These are phyloP conservation scores for Tuber magnatum DNA, from an alignment of 495 filamentous ascomycete genomes.

Conservation along the genomic window DNA sequence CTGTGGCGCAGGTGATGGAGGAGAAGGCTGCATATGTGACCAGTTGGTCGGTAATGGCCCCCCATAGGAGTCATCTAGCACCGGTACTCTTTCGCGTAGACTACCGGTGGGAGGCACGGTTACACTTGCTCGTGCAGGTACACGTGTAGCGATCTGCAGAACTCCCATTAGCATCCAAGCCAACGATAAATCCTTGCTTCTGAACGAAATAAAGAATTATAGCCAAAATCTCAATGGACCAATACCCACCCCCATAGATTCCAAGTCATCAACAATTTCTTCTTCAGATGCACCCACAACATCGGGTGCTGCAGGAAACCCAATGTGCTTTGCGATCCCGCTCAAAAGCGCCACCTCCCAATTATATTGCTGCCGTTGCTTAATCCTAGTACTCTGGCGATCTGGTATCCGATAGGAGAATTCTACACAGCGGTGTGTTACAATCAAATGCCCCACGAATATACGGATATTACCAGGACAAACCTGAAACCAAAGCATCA, in stretches of 20 bases:
- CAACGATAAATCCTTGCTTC: slow-evolving; percentile 26
- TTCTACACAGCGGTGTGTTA: slow-evolving; percentile 33
- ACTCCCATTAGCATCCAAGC: slow-evolving; percentile 26
- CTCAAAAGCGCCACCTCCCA: slow-evolving; percentile 84
- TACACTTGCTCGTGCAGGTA: slow-evolving; percentile 34
- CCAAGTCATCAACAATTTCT: slow-evolving; percentile 77
- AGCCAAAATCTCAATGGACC: slow-evolving; percentile 21
- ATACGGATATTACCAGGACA: slow-evolving; percentile 46
- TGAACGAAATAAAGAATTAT: slow-evolving; percentile 26
- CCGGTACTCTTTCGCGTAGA: slow-evolving; percentile 31
- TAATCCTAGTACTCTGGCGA: slow-evolving; percentile 62
- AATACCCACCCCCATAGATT: slow-evolving; percentile 77
- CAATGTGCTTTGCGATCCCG: slow-evolving; percentile 85
- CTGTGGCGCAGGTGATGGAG: slow-evolving; percentile 39
- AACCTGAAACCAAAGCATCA: slow-evolving; percentile 70
- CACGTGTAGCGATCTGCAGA: slow-evolving; percentile 41
- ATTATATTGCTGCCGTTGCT: slow-evolving; percentile 77
- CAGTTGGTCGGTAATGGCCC: slow-evolving; percentile 28
- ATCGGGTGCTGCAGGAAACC: slow-evolving; percentile 88
- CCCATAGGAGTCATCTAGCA: slow-evolving; percentile 37
- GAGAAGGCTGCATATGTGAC: slow-evolving; percentile 25
- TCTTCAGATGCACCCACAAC: slow-evolving; percentile 61
- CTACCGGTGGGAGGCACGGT: slow-evolving; percentile 30
- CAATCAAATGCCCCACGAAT: slow-evolving; percentile 16
- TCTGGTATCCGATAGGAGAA: slow-evolving; percentile 58